phyloP scores from a whole-genome alignment of 1,284 basidiomycete species.

The Ceratorhiza oryzae-sativae region DNA sequence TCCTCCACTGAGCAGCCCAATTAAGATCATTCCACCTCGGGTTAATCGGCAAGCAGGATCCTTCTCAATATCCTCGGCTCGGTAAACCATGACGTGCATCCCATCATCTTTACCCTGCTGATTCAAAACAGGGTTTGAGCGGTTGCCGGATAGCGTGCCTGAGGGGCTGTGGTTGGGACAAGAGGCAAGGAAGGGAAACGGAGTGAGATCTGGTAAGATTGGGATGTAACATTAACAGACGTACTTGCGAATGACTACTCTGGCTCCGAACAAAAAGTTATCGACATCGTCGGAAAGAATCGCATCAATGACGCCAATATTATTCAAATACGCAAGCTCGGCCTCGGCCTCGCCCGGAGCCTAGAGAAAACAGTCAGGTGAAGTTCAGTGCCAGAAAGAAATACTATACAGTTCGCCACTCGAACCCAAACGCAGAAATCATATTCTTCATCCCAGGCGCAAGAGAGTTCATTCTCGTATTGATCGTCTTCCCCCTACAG shows the following conservation, averaged over 20 bases:
- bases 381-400: background rate
- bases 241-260: constrained; percentile 79
- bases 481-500: constrained; percentile 69
- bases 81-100: constrained; percentile 75
- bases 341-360: constrained; percentile 98
- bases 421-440: constrained; percentile 87
- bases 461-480: constrained; percentile 66
- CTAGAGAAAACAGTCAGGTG: constrained; percentile 50
- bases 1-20: constrained; percentile 86
- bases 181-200: background rate
- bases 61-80: constrained; percentile 59
- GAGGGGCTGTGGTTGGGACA: constrained; percentile 62
- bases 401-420: constrained; percentile 76
- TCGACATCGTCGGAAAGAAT: constrained; percentile 95
- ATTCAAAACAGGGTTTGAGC: constrained; percentile 65
- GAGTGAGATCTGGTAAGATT: background rate
- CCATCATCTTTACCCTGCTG: constrained; percentile 73
- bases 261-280: constrained; percentile 88
- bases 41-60: constrained; percentile 67
- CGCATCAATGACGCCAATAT: constrained; percentile 83
- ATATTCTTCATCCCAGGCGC: constrained; percentile 77
- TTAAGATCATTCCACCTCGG: constrained; percentile 79
- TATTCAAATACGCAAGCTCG: constrained; percentile 87
- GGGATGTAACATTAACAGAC: constrained; percentile 42
- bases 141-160: constrained; percentile 73